A percentile compares a stretch with the other conserved stretches of the same genome.
phyloP scores from a whole-genome alignment of 257 asterid genomes.

The Solanum pimpinellifolium region DNA sequence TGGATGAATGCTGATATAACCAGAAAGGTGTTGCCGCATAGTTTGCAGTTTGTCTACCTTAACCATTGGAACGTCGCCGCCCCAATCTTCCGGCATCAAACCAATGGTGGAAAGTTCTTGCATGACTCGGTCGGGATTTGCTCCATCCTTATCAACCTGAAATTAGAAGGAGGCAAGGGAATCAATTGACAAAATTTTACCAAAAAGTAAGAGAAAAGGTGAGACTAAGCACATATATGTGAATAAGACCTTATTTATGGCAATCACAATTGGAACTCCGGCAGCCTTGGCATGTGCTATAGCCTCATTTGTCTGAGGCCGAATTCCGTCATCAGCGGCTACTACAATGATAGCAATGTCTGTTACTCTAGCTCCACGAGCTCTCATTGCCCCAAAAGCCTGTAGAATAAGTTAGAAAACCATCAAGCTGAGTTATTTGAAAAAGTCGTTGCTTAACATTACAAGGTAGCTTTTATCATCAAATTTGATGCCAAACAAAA shows the following conservation, averaged over 20 bases:
- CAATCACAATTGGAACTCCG: constrained; percentile 84
- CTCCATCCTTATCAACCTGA: constrained; percentile 89
- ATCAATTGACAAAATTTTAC: neutral
- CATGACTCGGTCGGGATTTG: constrained; percentile 82
- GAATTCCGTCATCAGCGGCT: constrained; percentile 98
- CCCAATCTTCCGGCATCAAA: constrained; percentile 98
- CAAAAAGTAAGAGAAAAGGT: neutral
- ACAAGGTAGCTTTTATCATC: neutral
- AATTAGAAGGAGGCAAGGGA: neutral
- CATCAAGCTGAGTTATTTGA: neutral
- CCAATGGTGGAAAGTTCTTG: constrained; percentile 86
- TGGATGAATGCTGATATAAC: constrained; percentile 12
- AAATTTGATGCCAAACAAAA: neutral
- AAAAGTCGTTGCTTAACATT: neutral
- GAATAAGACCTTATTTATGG: constrained; percentile 70
- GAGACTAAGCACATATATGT: neutral
- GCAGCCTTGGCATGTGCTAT: constrained; percentile 98
- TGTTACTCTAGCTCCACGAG: constrained; percentile 98
- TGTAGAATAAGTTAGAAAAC: constrained; percentile 12
- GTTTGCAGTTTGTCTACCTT: constrained; percentile 44
- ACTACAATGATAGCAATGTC: constrained; percentile 94
- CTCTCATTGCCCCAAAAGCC: constrained; percentile 99
- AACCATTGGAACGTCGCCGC: constrained; percentile 87
- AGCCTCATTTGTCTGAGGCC: constrained; percentile 95
- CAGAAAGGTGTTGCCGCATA: neutral